Conservation (phyloP, 2,329 filamentous ascomycete species). For the Penicillium verrucosum region DNA sequence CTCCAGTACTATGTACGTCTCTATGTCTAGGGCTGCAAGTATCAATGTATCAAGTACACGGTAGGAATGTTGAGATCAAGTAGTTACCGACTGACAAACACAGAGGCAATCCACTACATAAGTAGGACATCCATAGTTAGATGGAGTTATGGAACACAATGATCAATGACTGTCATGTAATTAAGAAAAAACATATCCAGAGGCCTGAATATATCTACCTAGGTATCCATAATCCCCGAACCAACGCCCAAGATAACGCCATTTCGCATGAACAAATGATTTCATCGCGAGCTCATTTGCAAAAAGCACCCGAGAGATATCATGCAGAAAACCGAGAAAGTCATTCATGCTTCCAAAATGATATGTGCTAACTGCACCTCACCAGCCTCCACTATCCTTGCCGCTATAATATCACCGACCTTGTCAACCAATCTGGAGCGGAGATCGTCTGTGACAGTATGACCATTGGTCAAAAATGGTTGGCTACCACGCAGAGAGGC, state of each 20-base stretch:
- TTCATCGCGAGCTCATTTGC: not conserved
- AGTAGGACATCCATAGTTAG: not conserved
- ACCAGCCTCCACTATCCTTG: slow-evolving; percentile 41
- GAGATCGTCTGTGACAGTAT: slow-evolving; percentile 38
- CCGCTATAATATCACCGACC: slow-evolving; percentile 43
- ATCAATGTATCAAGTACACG: not conserved
- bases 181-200: not conserved
- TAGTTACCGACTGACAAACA: not conserved
- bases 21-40: not conserved
- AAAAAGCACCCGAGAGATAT: not conserved
- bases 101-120: not conserved
- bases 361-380: slow-evolving; percentile 41
- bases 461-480: slow-evolving; percentile 40
- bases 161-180: not conserved
- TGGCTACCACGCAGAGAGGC: slow-evolving; percentile 51
- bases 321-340: slow-evolving; percentile 1
- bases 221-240: slow-evolving; percentile 1
- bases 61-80: not conserved
- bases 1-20: not conserved
- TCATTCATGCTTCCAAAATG: slow-evolving; percentile 32
- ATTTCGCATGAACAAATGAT: slow-evolving; percentile 3
- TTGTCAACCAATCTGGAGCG: slow-evolving; percentile 38
- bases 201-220: slow-evolving; percentile 1
- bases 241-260: slow-evolving; percentile 19
- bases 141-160: not conserved